phyloP scores from a whole-genome alignment of 495 filamentous ascomycete species.

The Penicillium bialowiezense region DNA sequence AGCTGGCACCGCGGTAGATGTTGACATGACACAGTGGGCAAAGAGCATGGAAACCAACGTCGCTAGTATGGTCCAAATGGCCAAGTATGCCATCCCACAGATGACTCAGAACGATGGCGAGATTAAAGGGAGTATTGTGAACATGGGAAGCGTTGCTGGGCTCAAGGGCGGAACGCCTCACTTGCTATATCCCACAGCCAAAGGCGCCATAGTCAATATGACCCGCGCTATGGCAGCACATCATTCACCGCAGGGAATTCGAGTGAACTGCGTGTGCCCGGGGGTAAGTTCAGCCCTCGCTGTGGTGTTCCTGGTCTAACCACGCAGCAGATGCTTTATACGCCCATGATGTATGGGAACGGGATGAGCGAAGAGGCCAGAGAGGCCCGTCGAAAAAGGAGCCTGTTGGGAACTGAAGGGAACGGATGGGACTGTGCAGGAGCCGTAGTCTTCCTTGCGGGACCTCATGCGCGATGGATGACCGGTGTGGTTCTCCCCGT shows the following conservation, averaged over 20 bases:
- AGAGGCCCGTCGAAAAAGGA: conserved; percentile 43
- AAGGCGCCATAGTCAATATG: conserved; percentile 59
- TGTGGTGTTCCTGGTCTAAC: neutral
- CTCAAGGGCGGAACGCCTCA: conserved; percentile 55
- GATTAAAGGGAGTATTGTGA: conserved; percentile 48
- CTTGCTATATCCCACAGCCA: conserved; percentile 59
- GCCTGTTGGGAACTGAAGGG: conserved; percentile 52
- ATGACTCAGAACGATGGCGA: conserved; percentile 48
- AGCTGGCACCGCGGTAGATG: conserved; percentile 49
- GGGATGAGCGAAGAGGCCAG: conserved; percentile 51
- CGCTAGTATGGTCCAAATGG: conserved; percentile 57
- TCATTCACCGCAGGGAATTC: conserved; percentile 50
- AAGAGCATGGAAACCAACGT: conserved; percentile 56
- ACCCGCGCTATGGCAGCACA: conserved; percentile 58
- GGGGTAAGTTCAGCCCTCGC: conserved; percentile 27
- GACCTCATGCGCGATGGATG: conserved; percentile 48
- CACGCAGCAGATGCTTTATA: conserved; percentile 48
- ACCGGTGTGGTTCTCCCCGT: conserved; percentile 48
- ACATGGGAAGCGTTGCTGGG: conserved; percentile 57
- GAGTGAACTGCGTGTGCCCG: conserved; percentile 60
- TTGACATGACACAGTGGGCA: conserved; percentile 53
- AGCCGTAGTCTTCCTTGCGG: conserved; percentile 40
- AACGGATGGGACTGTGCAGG: conserved; percentile 50
- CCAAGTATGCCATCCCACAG: conserved; percentile 50
- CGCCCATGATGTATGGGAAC: conserved; percentile 56